Percentiles rank a stretch among this genome's conserved stretches.
Evolutionary conservation across 2,329 filamentous ascomycete genomes (phyloP).

Genomic region (Curvularia sp.): DNA sequence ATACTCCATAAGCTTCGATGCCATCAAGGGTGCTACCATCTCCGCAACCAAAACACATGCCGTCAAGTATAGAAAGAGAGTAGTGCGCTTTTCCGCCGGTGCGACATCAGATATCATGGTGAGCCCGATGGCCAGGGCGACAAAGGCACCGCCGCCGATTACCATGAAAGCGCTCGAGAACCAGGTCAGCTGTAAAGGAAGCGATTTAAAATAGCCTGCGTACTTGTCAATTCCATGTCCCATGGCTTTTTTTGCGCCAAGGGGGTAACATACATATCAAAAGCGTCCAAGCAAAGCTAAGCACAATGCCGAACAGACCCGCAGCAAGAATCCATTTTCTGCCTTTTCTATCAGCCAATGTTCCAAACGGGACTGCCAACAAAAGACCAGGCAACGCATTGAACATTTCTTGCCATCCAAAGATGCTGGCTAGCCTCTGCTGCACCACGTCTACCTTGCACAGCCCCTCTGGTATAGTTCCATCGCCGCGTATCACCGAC

Average conservation of each 20-base stretch:
- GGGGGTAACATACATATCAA: constrained; percentile 39
- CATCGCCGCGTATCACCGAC: constrained; percentile 52
- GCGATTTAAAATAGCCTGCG: constrained; percentile 42
- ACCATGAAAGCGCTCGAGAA: constrained; percentile 56
- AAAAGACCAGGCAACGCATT: constrained; percentile 55
- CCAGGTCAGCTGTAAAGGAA: constrained; percentile 59
- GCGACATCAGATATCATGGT: constrained; percentile 62
- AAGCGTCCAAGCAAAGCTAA: constrained; percentile 43
- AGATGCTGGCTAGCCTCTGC: constrained; percentile 58
- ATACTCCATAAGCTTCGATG: constrained; percentile 43
- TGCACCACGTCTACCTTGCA: constrained; percentile 61
- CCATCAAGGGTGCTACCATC: constrained; percentile 45
- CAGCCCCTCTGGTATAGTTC: constrained; percentile 56
- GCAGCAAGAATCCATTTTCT: constrained; percentile 56
- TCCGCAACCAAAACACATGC: constrained; percentile 46
- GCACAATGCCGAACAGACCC: constrained; percentile 53
- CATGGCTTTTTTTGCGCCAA: not conserved
- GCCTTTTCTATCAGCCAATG: constrained; percentile 58
- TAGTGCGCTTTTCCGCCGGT: constrained; percentile 53
- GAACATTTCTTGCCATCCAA: constrained; percentile 60
- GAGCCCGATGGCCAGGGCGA: constrained; percentile 57
- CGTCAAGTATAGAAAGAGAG: constrained; percentile 39
- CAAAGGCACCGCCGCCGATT: constrained; percentile 58
- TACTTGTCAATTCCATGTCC: constrained; percentile 10
- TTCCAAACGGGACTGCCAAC: constrained; percentile 59